Evolutionary conservation across 257 asterid species (phyloP).

Genomic region (Solanum ossicruentum): DNA sequence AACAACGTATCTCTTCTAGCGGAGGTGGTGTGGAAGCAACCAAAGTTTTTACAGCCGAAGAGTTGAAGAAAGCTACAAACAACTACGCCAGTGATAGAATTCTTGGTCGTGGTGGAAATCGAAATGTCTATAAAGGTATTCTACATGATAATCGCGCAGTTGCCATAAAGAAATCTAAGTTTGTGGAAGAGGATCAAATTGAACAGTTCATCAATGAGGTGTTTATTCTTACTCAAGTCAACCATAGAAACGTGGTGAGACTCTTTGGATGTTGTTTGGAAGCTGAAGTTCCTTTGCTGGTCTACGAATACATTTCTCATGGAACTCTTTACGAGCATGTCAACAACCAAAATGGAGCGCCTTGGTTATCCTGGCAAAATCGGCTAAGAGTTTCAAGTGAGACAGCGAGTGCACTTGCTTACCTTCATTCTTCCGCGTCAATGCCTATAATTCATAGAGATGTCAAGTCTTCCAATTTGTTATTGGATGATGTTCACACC

Average conservation of each 20-base stretch:
- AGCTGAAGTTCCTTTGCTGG: conserved; percentile 37
- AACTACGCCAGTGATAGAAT: conserved; percentile 36
- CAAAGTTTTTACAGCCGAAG: conserved; percentile 22
- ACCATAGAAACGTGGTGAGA: conserved; percentile 47
- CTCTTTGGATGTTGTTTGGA: conserved; percentile 53
- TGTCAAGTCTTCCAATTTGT: conserved; percentile 43
- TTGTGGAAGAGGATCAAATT: conserved; percentile 38
- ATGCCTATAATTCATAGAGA: conserved; percentile 49
- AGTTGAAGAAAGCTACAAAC: conserved; percentile 27
- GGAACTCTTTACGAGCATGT: conserved; percentile 36
- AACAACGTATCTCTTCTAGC: conserved; percentile 19
- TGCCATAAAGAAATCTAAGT: conserved; percentile 38
- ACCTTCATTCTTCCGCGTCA: conserved; percentile 47
- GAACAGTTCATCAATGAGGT: conserved; percentile 64
- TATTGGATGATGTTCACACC: conserved; percentile 22
- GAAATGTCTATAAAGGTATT: conserved; percentile 40
- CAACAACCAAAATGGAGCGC: conserved; percentile 11
- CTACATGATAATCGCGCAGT: conserved; percentile 22
- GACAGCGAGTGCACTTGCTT: conserved; percentile 40
- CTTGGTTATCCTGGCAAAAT: conserved; percentile 46
- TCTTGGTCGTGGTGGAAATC: conserved; percentile 50
- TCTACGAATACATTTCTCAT: conserved; percentile 32
- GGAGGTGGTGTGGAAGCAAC: conserved; percentile 9
- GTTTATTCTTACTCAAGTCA: conserved; percentile 40
- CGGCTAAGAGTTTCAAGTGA: conserved; percentile 35